These are phyloP conservation scores for Trichoderma sp. DNA, from an alignment of 2,329 filamentous ascomycete species.

Conservation along the genomic window DNA sequence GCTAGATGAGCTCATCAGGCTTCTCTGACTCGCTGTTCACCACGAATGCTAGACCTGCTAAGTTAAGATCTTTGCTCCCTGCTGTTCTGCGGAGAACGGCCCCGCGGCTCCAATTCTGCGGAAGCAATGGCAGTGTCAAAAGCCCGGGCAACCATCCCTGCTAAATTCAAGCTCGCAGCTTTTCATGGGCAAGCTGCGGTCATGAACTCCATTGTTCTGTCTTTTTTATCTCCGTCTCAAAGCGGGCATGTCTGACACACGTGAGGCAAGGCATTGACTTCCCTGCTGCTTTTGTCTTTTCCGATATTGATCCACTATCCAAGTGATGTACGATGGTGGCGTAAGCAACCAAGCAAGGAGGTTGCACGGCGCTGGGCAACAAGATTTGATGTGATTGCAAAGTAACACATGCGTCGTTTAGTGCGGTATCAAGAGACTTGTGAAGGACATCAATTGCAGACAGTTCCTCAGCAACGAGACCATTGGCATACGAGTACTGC, in stretches of 20 bases:
- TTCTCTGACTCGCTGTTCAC: conserved; percentile 8
- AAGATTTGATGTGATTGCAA: not conserved
- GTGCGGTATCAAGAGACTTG: not conserved
- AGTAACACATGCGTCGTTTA: not conserved
- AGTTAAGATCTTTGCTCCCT: conserved; percentile 9
- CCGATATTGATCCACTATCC: not conserved
- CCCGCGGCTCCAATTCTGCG: not conserved
- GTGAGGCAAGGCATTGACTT: not conserved
- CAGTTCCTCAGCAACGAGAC: not conserved
- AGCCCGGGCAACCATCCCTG: not conserved
- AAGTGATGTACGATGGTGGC: not conserved
- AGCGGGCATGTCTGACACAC: not conserved
- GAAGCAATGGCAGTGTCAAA: conserved; percentile 6
- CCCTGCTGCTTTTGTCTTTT: not conserved
- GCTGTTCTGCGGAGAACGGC: conserved; percentile 11
- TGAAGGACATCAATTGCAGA: not conserved
- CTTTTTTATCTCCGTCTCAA: not conserved
- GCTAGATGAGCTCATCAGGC: not conserved
- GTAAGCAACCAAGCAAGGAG: conserved; percentile 2
- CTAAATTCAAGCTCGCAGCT: not conserved
- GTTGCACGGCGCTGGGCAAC: not conserved
- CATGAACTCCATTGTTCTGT: not conserved
- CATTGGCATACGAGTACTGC: not conserved
- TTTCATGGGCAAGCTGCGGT: not conserved
- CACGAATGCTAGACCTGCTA: not conserved